Percentiles rank a stretch among this genome's conserved stretches.
phyloP scores from a whole-genome alignment of 495 filamentous ascomycete species.

The Parathielavia hyrcaniae region DNA sequence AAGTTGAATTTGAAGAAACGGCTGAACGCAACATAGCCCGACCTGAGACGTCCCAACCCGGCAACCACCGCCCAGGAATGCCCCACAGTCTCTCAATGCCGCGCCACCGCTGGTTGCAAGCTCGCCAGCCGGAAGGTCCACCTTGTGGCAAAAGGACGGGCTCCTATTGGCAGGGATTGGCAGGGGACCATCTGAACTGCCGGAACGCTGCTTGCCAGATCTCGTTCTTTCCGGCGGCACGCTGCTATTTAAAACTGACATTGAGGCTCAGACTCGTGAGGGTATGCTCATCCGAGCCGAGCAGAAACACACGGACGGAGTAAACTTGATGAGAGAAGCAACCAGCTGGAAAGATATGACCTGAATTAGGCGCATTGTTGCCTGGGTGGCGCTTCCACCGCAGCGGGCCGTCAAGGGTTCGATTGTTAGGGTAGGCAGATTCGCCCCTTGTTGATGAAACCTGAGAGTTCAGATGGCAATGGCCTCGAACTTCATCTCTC shows the following conservation, averaged over 20 bases:
- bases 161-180: not conserved
- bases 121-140: not conserved
- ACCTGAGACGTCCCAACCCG: conserved; percentile 5
- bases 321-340: not conserved
- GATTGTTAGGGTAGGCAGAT: not conserved
- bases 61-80: conserved; percentile 13
- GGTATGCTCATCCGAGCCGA: not conserved
- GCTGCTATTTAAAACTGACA: too few relatives aligned
- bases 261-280: too few relatives aligned
- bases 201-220: not conserved
- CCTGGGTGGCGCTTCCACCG: not conserved
- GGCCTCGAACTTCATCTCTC: conserved; percentile 1
- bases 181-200: conserved; percentile 10
- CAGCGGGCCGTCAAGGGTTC: not conserved
- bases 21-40: not conserved
- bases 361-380: not conserved
- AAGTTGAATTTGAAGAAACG: too few relatives aligned
- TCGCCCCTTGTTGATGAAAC: not conserved
- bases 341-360: not conserved
- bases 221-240: not conserved
- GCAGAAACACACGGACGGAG: too few relatives aligned
- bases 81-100: conserved; percentile 8
- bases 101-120: conserved; percentile 1
- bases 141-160: conserved; percentile 1
- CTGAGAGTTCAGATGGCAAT: conserved; percentile 2